Evolutionary conservation across 2,329 filamentous ascomycete genomes (phyloP).

Genomic region (Colletotrichum caudatum): DNA sequence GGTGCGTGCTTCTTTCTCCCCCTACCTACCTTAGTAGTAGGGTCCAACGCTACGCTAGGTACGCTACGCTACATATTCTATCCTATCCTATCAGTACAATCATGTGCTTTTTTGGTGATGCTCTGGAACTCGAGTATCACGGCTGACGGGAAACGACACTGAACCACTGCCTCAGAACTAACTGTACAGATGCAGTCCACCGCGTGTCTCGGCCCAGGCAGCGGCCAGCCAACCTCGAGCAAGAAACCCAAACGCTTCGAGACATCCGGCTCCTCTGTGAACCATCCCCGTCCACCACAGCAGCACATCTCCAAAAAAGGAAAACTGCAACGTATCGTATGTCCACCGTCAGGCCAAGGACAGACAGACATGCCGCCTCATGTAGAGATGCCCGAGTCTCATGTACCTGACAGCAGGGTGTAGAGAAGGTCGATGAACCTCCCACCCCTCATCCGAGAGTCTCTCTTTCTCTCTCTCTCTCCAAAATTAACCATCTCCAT

Average conservation of each 20-base stretch:
- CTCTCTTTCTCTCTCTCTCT: background rate
- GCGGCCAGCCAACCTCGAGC: background rate
- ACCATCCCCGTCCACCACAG: background rate
- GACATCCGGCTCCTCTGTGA: background rate
- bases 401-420: background rate
- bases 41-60: background rate
- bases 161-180: too few relatives aligned
- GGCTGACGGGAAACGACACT: background rate
- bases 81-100: background rate
- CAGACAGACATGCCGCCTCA: conserved; percentile 1
- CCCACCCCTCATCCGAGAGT: background rate
- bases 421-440: background rate
- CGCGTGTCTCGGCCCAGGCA: conserved; percentile 11
- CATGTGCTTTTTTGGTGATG: background rate
- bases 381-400: conserved; percentile 11
- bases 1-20: background rate
- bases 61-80: too few relatives aligned
- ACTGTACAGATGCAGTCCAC: background rate
- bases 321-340: background rate
- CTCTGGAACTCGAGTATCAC: background rate
- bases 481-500: background rate
- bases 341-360: background rate
- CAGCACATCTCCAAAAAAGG: conserved; percentile 1
- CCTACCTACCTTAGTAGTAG: too few relatives aligned
- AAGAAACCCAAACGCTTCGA: background rate